Base-by-base conservation (phyloP, 805 yeast species). In the Komagataella phaffii region DNA sequence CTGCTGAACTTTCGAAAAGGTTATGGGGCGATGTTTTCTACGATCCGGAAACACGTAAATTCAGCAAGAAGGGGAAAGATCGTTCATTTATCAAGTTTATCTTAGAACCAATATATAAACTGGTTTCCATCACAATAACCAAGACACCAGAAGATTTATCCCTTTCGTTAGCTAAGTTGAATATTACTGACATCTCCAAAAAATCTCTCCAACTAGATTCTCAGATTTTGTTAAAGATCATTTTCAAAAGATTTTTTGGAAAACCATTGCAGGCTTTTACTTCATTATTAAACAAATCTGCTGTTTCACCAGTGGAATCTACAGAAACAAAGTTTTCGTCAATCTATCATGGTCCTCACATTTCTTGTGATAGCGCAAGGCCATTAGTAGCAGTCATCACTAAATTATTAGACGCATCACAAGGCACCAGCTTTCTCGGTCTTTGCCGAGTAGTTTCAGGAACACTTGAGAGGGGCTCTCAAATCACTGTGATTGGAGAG, bases 11-110 rank as follows among this genome's bases (percentile, higher is more conserved):
- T 61, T 67, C 78, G 0, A 60, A 62, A 46, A 70, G 80, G 52
- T 67, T 89, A 18, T 90, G 97, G 96, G 96, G 96, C 0, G 82
- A 84, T 54, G 60, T 79, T 6, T 81, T 73, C 57, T 87, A 68
- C 60, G 64, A 78, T 50, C 58, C 66, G 1, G 52, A 55, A 0
- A 57, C 67, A 1, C 72, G 77, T 7, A 73, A 67, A 51, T 83
- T 88, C 56, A 60, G 73, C 0, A 62, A 62, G 0, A 54, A 49
- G 46, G 67, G 58, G 45, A 40, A 36, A 10, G 19, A 53, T 45
- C 60, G 79, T 51, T 62, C 88, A 1, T 85, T 91, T 63, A 74
- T 76, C 5, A 69, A 73, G 47, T 84, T 88, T 57, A 73, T 93
- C 6, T 66, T 89, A 7, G 80, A 79, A 23, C 99, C 98, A 2